phyloP scores from a whole-genome alignment of 257 asterid genomes.

The Solanum chiquidenum region DNA sequence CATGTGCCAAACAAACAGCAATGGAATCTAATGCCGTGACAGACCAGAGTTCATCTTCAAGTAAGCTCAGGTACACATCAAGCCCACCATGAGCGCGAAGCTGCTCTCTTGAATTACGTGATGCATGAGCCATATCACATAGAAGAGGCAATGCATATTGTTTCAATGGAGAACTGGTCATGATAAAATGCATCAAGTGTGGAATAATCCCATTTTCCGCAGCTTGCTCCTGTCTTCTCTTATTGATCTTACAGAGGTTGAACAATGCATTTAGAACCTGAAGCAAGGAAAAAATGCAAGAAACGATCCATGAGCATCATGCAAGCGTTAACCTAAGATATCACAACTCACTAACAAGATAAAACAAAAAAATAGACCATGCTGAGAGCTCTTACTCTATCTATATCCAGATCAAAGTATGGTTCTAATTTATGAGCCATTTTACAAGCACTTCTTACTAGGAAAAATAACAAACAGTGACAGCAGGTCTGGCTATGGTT shows the following conservation, averaged over 20 bases:
- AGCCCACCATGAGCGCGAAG: slow-evolving; percentile 97
- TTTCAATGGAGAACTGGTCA: slow-evolving; percentile 82
- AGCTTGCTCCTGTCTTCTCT: slow-evolving; percentile 98
- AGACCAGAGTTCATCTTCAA: slow-evolving; percentile 89
- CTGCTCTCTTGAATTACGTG: slow-evolving; percentile 95
- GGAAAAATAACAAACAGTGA: background rate
- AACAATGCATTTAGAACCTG: slow-evolving; percentile 90
- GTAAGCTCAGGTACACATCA: slow-evolving; percentile 90
- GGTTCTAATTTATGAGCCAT: background rate
- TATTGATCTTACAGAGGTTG: slow-evolving; percentile 97
- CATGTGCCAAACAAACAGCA: slow-evolving; percentile 97
- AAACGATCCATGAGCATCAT: slow-evolving; percentile 1
- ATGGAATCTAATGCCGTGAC: slow-evolving; percentile 96
- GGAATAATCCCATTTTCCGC: slow-evolving; percentile 99
- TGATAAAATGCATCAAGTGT: slow-evolving; percentile 83
- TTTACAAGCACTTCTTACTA: background rate
- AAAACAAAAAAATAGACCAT: background rate
- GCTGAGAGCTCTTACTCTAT: background rate
- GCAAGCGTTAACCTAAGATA: background rate
- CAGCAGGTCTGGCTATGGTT: background rate
- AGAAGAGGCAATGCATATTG: slow-evolving; percentile 89
- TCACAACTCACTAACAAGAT: background rate
- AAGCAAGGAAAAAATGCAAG: slow-evolving; percentile 26
- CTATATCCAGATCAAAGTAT: background rate
- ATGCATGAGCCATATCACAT: slow-evolving; percentile 99